Evolutionary conservation across 2,329 filamentous ascomycete genomes (phyloP).

Genomic region (Botrytis tulipae): DNA sequence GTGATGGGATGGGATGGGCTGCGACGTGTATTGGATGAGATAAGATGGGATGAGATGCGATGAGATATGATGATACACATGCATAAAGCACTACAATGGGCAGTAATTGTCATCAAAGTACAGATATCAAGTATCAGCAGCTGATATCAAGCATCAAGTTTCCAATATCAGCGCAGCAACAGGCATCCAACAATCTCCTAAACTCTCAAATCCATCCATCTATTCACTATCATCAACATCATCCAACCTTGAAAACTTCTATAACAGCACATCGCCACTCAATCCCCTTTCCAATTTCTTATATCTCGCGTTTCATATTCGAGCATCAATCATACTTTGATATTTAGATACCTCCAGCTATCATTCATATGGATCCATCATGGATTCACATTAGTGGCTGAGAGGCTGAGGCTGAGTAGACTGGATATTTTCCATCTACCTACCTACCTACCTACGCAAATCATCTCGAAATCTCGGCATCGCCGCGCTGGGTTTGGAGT

Average conservation of each 20-base stretch:
- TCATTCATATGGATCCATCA: background rate
- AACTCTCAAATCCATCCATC: background rate
- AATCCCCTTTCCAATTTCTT: no score
- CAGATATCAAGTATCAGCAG: background rate
- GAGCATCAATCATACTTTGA: no score
- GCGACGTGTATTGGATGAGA: background rate
- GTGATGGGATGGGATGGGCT: background rate
- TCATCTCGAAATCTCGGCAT: background rate
- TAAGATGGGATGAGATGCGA: background rate
- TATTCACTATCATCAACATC: background rate
- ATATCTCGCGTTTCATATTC: background rate
- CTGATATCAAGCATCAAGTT: background rate
- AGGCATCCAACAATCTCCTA: background rate
- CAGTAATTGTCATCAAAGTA: background rate
- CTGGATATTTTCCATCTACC: background rate
- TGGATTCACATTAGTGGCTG: background rate
- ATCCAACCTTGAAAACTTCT: background rate
- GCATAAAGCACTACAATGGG: background rate
- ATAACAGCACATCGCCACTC: background rate
- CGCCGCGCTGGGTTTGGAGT: no score
- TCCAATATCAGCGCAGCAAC: background rate
- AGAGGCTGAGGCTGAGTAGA: background rate
- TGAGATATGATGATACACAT: background rate
- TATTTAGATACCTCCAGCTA: background rate
- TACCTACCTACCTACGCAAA: background rate